Conservation (phyloP, 179 eudicot species). For the Drosera spatulata region DNA sequence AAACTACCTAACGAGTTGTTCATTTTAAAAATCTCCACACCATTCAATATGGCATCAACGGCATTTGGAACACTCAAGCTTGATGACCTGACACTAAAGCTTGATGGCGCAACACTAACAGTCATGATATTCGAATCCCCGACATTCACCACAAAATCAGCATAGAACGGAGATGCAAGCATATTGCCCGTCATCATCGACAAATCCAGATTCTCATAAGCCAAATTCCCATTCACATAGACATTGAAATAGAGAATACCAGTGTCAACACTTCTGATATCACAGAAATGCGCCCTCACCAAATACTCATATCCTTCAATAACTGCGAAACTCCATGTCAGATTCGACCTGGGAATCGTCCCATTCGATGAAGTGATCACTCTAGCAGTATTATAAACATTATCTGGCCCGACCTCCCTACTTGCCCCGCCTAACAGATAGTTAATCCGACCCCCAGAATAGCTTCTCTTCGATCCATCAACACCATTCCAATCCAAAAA, state of each 20-base stretch:
- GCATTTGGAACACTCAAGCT: slow-evolving; percentile 34
- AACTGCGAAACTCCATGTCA: slow-evolving; percentile 61
- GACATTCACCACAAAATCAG: slow-evolving; percentile 60
- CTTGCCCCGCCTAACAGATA: slow-evolving; percentile 63
- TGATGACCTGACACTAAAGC: slow-evolving; percentile 15
- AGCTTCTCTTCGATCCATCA: slow-evolving; percentile 23
- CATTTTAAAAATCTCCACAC: slow-evolving; percentile 66
- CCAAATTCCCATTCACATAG: slow-evolving; percentile 56
- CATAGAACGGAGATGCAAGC: slow-evolving; percentile 75
- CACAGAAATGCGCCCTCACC: slow-evolving; percentile 79
- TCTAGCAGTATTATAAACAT: slow-evolving; percentile 64
- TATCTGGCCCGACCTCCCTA: slow-evolving; percentile 77
- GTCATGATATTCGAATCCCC: slow-evolving; percentile 26
- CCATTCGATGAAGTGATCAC: slow-evolving; percentile 25
- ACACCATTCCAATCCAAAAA: slow-evolving; percentile 23
- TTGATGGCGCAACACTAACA: slow-evolving; percentile 35
- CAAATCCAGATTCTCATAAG: slow-evolving; percentile 51
- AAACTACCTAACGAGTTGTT: slow-evolving; percentile 63
- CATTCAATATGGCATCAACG: slow-evolving; percentile 67
- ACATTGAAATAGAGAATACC: slow-evolving; percentile 62
- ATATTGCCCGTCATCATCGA: slow-evolving; percentile 17
- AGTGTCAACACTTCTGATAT: slow-evolving; percentile 53
- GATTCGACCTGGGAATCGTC: slow-evolving; percentile 19
- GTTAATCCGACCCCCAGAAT: slow-evolving; percentile 53
- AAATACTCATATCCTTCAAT: slow-evolving; percentile 43